These are phyloP conservation scores for Stachybotrys chartarum DNA, from an alignment of 2,329 filamentous ascomycete genomes.

Conservation along the genomic window DNA sequence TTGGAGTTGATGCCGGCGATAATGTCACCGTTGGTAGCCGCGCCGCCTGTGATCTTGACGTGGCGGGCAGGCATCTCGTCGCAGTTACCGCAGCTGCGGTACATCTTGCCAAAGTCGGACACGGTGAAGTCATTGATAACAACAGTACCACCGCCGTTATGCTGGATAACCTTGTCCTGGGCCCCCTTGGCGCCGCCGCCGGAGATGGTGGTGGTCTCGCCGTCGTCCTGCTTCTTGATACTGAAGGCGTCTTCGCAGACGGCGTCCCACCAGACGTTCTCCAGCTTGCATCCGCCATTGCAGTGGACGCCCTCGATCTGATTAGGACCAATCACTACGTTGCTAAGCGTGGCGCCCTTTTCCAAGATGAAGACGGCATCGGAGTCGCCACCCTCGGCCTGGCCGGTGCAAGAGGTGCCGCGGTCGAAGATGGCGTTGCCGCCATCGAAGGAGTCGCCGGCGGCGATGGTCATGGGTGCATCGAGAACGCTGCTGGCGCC, in stretches of 20 bases:
- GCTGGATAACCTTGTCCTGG: constrained; percentile 38
- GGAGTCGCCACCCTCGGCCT: constrained; percentile 16
- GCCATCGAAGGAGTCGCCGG: constrained; percentile 19
- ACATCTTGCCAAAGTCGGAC: constrained; percentile 40
- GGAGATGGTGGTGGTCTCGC: constrained; percentile 27
- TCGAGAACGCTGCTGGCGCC: constrained; percentile 14
- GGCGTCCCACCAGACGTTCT: constrained; percentile 40
- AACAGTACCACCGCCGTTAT: constrained; percentile 37
- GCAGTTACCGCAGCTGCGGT: constrained; percentile 41
- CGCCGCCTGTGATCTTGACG: constrained; percentile 32
- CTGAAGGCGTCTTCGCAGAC: constrained; percentile 38
- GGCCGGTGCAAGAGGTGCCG: constrained; percentile 16
- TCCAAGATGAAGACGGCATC: constrained; percentile 37
- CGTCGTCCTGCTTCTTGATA: constrained; percentile 15
- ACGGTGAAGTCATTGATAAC: constrained; percentile 31
- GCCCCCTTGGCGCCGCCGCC: constrained; percentile 40
- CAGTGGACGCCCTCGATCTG: constrained; percentile 40
- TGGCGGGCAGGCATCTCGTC: constrained; percentile 27
- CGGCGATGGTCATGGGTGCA: constrained; percentile 15
- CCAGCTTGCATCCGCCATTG: constrained; percentile 32
- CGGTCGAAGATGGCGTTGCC: constrained; percentile 18
- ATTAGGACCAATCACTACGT: constrained; percentile 35
- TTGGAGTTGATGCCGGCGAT: constrained; percentile 35
- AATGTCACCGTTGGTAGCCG: constrained; percentile 28
- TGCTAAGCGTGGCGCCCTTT: constrained; percentile 33